Evolutionary conservation across 2,329 filamentous ascomycete species (phyloP).

Genomic region (Beauveria rudraprayagi): DNA sequence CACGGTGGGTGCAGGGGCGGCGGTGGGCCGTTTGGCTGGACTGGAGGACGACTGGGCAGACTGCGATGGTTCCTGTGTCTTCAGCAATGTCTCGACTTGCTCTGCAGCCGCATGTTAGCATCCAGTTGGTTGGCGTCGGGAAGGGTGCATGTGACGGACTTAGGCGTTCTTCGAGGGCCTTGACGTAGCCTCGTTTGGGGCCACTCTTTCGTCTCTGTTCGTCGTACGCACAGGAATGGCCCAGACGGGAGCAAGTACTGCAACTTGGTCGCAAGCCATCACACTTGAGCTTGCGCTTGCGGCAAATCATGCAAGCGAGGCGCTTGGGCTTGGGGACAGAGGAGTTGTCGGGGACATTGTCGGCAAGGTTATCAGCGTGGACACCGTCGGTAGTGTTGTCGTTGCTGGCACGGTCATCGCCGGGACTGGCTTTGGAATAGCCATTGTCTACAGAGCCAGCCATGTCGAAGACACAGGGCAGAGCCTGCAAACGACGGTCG

Average conservation of each 20-base stretch:
- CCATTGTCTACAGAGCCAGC: constrained; percentile 29
- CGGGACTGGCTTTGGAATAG: constrained; percentile 24
- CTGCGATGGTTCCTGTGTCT: constrained; percentile 59
- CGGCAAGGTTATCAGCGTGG: constrained; percentile 29
- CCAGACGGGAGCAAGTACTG: constrained; percentile 78
- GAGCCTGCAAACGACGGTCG: neutral
- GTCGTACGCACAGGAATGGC: constrained; percentile 83
- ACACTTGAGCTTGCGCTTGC: constrained; percentile 86
- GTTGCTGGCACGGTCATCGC: neutral
- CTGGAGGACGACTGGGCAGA: neutral
- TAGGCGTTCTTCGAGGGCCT: constrained; percentile 83
- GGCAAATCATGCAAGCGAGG: constrained; percentile 88
- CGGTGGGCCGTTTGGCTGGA: constrained; percentile 10
- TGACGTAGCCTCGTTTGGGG: constrained; percentile 89
- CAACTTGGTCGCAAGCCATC: constrained; percentile 80
- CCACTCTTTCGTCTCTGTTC: constrained; percentile 91
- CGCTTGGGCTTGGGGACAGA: constrained; percentile 75
- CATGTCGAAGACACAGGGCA: constrained; percentile 18
- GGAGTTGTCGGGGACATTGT: constrained; percentile 41
- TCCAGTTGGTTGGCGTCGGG: neutral
- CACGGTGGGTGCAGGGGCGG: constrained; percentile 26
- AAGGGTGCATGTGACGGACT: constrained; percentile 48
- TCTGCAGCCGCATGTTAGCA: constrained; percentile 40
- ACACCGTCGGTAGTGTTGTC: constrained; percentile 14
- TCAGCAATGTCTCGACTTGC: constrained; percentile 86